phyloP scores from a whole-genome alignment of 371 early-diverging fungal species.

The Mucor sp. region DNA sequence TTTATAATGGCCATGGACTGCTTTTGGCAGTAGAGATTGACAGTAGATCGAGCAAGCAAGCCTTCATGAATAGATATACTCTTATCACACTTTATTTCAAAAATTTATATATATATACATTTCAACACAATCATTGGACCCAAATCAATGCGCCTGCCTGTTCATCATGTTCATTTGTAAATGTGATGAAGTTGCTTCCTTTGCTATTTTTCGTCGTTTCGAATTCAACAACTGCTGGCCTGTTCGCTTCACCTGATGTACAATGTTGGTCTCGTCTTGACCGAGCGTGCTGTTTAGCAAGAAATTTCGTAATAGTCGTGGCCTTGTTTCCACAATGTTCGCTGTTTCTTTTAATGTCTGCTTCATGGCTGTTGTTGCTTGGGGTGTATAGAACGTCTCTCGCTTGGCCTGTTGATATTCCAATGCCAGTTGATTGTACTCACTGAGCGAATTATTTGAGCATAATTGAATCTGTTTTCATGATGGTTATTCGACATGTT shows the following conservation, averaged over 20 bases:
- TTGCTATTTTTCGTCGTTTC: slow-evolving; percentile 6
- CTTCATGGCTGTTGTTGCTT: slow-evolving; percentile 16
- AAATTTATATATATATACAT: too few species aligned
- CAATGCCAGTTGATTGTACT: background rate
- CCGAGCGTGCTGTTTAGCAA: slow-evolving; percentile 2
- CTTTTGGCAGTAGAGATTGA: too few species aligned
- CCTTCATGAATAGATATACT: too few species aligned
- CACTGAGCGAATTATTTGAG: background rate
- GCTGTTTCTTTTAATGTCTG: slow-evolving; percentile 5
- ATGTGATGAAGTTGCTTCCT: background rate
- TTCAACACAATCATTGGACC: too few species aligned
- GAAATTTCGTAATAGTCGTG: slow-evolving; percentile 13
- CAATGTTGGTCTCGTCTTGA: slow-evolving; percentile 12
- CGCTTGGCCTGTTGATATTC: slow-evolving; percentile 9
- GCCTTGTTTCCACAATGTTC: slow-evolving; percentile 17
- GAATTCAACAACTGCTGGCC: slow-evolving; percentile 12
- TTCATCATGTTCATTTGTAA: background rate
- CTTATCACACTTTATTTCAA: too few species aligned
- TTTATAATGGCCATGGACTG: too few species aligned
- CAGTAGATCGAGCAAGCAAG: too few species aligned
- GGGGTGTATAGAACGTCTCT: slow-evolving; percentile 17
- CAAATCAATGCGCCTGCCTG: background rate
- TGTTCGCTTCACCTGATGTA: background rate
- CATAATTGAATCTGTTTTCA: slow-evolving; percentile 3
- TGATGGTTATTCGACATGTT: background rate